These are phyloP conservation scores for Fennellomyces sp. DNA, from an alignment of 371 early-diverging fungal genomes.

Conservation along the genomic window DNA sequence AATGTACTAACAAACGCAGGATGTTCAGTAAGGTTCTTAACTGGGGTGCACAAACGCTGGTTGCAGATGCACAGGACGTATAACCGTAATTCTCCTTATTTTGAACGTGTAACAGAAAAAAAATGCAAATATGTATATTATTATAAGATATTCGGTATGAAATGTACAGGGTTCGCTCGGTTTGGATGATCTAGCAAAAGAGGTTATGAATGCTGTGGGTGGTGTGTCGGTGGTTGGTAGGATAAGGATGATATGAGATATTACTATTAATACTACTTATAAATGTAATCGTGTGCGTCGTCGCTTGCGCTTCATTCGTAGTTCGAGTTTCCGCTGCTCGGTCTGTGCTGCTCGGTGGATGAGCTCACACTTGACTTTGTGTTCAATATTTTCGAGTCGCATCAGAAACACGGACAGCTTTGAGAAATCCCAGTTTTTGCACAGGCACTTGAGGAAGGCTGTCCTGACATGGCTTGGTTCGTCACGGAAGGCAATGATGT, in stretches of 20 bases:
- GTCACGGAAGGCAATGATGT: not conserved
- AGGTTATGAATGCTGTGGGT: too few species aligned
- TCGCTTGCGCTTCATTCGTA: not conserved
- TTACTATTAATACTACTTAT: not conserved
- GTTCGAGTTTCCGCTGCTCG: not conserved
- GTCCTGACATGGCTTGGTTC: not conserved
- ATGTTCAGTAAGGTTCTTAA: too few species aligned
- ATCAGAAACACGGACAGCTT: not conserved
- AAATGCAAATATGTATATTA: too few species aligned
- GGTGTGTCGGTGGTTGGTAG: not conserved
- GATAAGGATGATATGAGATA: not conserved
- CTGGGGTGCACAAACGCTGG: too few species aligned
- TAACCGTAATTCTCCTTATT: too few species aligned
- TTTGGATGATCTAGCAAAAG: too few species aligned
- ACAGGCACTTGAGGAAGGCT: not conserved
- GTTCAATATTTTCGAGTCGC: not conserved
- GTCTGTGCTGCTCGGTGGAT: not conserved
- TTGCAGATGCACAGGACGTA: too few species aligned
- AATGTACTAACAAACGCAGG: too few species aligned
- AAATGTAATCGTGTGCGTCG: not conserved
- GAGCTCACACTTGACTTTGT: not conserved
- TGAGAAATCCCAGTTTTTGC: slow-evolving; percentile 6
- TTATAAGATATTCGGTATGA: too few species aligned
- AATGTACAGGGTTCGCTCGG: too few species aligned
- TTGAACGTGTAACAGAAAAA: too few species aligned